Conservation (phyloP, 2,329 filamentous ascomycete genomes). For the Epichloe sibirici region DNA sequence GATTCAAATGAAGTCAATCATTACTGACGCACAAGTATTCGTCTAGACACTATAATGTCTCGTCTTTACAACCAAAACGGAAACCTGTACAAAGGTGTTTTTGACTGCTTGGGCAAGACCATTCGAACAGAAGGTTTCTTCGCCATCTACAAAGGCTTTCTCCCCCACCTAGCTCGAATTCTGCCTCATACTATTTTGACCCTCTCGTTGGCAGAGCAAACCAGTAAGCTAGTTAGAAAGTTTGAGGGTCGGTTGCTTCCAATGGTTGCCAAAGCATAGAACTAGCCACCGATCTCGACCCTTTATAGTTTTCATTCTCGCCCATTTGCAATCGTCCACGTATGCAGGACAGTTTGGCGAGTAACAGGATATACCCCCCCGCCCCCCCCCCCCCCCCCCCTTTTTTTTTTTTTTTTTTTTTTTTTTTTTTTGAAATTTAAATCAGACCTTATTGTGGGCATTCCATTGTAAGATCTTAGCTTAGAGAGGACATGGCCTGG, state of each 20-base stretch:
- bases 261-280: conserved; percentile 17
- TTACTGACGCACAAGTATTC: conserved; percentile 6
- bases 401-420: background rate
- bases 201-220: conserved; percentile 88
- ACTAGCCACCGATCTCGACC: background rate
- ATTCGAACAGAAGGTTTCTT: conserved; percentile 81
- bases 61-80: conserved; percentile 98
- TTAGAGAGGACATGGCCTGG: background rate
- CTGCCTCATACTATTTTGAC: conserved; percentile 93
- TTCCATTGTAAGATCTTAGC: conserved; percentile 2
- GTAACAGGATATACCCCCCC: background rate
- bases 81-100: conserved; percentile 86
- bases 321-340: background rate
- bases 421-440: background rate
- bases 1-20: background rate
- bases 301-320: background rate
- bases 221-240: conserved; percentile 79
- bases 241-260: conserved; percentile 52
- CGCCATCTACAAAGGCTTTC: conserved; percentile 95
- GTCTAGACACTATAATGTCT: conserved; percentile 86
- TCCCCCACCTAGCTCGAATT: conserved; percentile 92
- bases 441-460: background rate
- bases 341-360: background rate
- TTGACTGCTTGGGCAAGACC: conserved; percentile 86
- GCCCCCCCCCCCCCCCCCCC: too few species aligned